Conservation (phyloP, 192 early-diverging fungal genomes). For the Backusella morwellensis region DNA sequence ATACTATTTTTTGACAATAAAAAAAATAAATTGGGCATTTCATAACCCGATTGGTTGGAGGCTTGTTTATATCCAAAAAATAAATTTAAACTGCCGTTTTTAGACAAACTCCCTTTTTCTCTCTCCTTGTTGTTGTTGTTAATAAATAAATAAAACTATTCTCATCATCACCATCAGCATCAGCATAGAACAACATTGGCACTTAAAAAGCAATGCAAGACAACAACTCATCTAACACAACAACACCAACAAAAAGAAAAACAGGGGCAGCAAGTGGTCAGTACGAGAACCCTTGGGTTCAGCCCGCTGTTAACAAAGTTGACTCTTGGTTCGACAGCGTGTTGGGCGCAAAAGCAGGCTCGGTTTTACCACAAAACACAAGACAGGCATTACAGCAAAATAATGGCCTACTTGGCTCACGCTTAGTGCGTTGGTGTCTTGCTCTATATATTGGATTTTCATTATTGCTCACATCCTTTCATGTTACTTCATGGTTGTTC, state of each 20-base stretch:
- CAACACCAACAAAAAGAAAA: not conserved
- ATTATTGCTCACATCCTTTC: not conserved
- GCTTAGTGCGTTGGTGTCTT: not conserved
- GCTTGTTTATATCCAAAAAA: not conserved
- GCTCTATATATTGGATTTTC: not conserved
- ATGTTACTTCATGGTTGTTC: not conserved
- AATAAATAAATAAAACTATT: not conserved
- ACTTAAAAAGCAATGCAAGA: not conserved
- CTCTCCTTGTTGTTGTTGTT: not conserved
- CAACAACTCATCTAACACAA: not conserved
- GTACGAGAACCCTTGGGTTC: not conserved
- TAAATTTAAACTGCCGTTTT: not conserved
- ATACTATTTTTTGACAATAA: not conserved
- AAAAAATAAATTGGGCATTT: not conserved
- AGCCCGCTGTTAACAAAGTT: not conserved
- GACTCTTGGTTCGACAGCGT: constrained; percentile 2
- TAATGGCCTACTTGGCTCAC: not conserved
- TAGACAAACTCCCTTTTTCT: constrained; percentile 1
- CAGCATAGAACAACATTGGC: not conserved
- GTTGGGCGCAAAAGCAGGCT: not conserved
- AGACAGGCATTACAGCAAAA: not conserved
- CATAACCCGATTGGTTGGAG: not conserved
- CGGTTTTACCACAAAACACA: not conserved
- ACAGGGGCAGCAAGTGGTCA: not conserved
- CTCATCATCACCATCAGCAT: not conserved